Percentiles rank a stretch among this genome's conserved stretches.
Evolutionary conservation across 768 basidiomycete genomes (phyloP).

Genomic region (Collybia sordida): DNA sequence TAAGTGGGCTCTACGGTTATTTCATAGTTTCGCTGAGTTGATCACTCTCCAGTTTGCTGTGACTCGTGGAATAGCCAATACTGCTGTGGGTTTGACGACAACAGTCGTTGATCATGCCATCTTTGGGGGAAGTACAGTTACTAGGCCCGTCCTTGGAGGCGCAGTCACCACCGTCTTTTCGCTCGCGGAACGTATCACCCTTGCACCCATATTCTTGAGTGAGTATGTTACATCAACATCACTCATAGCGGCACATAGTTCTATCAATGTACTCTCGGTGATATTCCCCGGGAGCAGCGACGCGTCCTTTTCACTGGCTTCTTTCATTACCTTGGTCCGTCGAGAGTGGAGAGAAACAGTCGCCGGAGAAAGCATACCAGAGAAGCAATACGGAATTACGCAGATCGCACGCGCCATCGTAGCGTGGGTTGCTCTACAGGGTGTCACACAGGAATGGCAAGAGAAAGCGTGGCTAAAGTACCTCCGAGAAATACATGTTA

Average conservation of each 20-base stretch:
- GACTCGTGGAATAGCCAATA: slow-evolving; percentile 58
- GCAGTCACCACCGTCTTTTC: slow-evolving; percentile 62
- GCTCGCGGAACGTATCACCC: slow-evolving; percentile 67
- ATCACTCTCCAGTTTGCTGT: slow-evolving; percentile 56
- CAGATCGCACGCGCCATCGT: slow-evolving; percentile 70
- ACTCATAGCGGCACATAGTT: slow-evolving; percentile 70
- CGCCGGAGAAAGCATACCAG: slow-evolving; percentile 52
- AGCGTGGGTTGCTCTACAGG: slow-evolving; percentile 80
- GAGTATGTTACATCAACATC: slow-evolving; percentile 79
- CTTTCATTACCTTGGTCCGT: slow-evolving; percentile 78
- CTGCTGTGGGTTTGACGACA: slow-evolving; percentile 58
- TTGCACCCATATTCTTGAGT: slow-evolving; percentile 72
- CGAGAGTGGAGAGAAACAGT: slow-evolving; percentile 69
- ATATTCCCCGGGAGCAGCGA: slow-evolving; percentile 78
- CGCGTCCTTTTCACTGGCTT: slow-evolving; percentile 76
- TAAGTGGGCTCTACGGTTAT: slow-evolving; percentile 36
- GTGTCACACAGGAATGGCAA: slow-evolving; percentile 79
- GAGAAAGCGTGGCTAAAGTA: slow-evolving; percentile 68
- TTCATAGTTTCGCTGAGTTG: neutral
- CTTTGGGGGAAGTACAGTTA: slow-evolving; percentile 59
- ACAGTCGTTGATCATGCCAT: slow-evolving; percentile 64
- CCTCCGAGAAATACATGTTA: slow-evolving; percentile 66
- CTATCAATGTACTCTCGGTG: slow-evolving; percentile 69
- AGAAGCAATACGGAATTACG: slow-evolving; percentile 59
- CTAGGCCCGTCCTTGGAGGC: slow-evolving; percentile 55